These are phyloP conservation scores for Tetrahymena borealis DNA, from an alignment of 73 alveolate genomes.

Conservation along the genomic window DNA sequence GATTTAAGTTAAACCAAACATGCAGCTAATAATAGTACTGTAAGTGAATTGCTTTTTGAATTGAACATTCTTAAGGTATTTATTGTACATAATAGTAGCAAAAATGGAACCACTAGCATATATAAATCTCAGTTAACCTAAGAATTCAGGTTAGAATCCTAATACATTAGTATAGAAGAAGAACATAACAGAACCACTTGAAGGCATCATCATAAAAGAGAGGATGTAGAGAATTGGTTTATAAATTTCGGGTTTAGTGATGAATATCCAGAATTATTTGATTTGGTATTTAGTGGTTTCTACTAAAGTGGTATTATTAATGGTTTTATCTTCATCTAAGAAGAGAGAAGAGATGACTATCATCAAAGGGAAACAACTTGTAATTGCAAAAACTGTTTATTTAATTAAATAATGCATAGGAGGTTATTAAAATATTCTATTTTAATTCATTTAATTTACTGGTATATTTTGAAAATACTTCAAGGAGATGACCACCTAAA, in stretches of 20 bases:
- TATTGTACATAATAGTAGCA: constrained; percentile 24
- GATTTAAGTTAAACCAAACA: constrained; percentile 21
- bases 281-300: constrained; percentile 27
- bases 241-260: constrained; percentile 13
- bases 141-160: constrained; percentile 21
- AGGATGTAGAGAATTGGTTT: constrained; percentile 36
- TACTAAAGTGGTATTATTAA: not conserved
- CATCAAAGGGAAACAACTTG: constrained; percentile 18
- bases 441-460: not conserved
- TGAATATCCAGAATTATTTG: constrained; percentile 22
- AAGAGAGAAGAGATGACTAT: constrained; percentile 18
- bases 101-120: constrained; percentile 33
- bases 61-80: constrained; percentile 23
- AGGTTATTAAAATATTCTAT: not conserved
- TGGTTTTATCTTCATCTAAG: constrained; percentile 18
- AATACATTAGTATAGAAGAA: constrained; percentile 38
- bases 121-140: constrained; percentile 31
- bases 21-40: constrained; percentile 17
- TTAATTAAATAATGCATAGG: not conserved
- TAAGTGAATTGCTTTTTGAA: constrained; percentile 20
- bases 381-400: constrained; percentile 10
- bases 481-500: constrained; percentile 20
- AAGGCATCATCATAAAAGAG: constrained; percentile 44
- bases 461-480: constrained; percentile 2
- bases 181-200: constrained; percentile 40